phyloP scores from a whole-genome alignment of 2,329 filamentous ascomycete species.

The Claviceps pazoutovae region DNA sequence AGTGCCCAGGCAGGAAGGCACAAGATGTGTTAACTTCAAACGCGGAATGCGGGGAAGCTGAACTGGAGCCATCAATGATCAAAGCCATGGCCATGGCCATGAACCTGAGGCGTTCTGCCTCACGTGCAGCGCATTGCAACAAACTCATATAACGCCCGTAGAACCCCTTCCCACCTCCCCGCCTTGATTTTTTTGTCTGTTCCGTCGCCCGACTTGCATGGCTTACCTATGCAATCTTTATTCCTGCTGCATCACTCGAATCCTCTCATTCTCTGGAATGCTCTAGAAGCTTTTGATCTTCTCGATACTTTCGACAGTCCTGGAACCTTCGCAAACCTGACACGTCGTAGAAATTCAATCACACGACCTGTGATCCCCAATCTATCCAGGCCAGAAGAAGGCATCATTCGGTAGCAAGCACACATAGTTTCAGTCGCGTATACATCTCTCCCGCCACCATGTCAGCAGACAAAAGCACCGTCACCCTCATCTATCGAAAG shows the following conservation, averaged over 20 bases:
- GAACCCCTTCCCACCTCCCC: not conserved
- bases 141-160: not conserved
- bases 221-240: not conserved
- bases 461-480: slow-evolving; percentile 19
- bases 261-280: not conserved
- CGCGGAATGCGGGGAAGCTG: no score
- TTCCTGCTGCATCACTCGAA: not conserved
- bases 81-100: no score
- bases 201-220: not conserved
- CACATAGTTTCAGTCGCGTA: not conserved
- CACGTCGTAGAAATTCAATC: no score
- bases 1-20: no score
- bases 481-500: slow-evolving; percentile 48
- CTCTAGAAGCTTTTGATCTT: not conserved
- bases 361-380: not conserved
- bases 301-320: no score
- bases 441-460: slow-evolving; percentile 3
- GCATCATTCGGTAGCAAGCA: not conserved
- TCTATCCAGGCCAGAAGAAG: not conserved
- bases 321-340: no score
- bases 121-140: no score
- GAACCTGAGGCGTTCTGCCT: no score
- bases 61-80: no score
- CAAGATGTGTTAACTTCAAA: no score
- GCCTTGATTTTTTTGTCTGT: not conserved